Base-by-base conservation (phyloP, 23 red algal species). In the Pyropia yezoensis region DNA sequence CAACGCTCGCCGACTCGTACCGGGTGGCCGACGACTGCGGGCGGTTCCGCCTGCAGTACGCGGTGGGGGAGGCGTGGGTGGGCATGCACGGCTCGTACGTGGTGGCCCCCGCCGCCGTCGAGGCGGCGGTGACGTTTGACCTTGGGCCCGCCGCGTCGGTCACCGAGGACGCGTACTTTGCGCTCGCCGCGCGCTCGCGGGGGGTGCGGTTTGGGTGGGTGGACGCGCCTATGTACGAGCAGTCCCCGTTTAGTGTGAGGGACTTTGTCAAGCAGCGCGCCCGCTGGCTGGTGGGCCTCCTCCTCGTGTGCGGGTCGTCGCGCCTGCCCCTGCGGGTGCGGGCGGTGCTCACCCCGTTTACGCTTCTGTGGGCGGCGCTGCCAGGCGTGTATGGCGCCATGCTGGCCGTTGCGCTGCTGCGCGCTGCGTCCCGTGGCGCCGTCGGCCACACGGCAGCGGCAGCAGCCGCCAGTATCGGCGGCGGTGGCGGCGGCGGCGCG, bases 1-100 rank as follows among this genome's bases (percentile, higher is more conserved):
- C 82, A 1, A 87, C 82, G 23, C 62, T 87, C 22, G 82, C 82
- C 21, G 82, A 87, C 56, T 87, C 82, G 24, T 59, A 54, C 58
- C 70, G 82, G 17, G 82, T 87, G 0, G 69, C 82, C 20, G 82
- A 87, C 62, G 82, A 77, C 45, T 76, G 69, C 24, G 82, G 82
- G 22, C 61, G 82, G 33, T 87, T 76, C 51, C 47, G 71, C 39
- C 28, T 77, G 45, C 82, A 87, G 71, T 87, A 66, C 49, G 70
- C 70, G 27, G 59, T 61, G 20, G 63, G 82, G 18, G 82, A 87
- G 71, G 71, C 70, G 1, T 87, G 82, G 82, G 82, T 87, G 7
- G 82, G 82, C 18, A 87, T 87, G 82, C 82, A 87, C 57, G 82
- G 82, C 57, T 87, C 82, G 19, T 87, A 76, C 67, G 82, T 87